Conservation (phyloP, 495 filamentous ascomycete species). For the Neurospora sp. region DNA sequence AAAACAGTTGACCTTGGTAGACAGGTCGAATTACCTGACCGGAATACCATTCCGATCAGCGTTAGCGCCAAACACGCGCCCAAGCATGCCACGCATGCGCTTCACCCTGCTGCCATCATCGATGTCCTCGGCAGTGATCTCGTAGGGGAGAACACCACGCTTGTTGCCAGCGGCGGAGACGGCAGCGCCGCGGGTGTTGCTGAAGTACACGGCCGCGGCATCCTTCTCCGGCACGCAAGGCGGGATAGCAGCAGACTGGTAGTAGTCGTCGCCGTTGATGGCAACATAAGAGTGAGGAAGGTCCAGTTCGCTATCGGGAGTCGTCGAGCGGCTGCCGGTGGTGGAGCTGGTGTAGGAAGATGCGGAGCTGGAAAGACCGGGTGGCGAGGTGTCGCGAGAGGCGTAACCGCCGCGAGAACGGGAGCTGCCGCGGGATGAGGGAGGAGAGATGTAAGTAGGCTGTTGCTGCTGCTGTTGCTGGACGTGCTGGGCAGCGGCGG, state of each 20-base stretch:
- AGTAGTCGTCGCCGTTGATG: slow-evolving; percentile 20
- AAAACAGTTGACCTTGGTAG: background rate
- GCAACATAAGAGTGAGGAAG: slow-evolving; percentile 22
- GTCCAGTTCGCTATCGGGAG: slow-evolving; percentile 27
- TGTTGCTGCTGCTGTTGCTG: background rate
- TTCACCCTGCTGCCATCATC: slow-evolving; percentile 30
- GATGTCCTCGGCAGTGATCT: slow-evolving; percentile 35
- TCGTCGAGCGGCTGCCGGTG: slow-evolving; percentile 34
- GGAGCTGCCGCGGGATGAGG: slow-evolving; percentile 28
- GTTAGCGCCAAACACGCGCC: slow-evolving; percentile 27
- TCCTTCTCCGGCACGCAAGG: slow-evolving; percentile 19
- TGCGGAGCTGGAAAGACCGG: slow-evolving; percentile 29
- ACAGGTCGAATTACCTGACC: background rate
- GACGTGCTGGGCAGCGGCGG: slow-evolving; percentile 2
- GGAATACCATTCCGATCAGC: slow-evolving; percentile 1
- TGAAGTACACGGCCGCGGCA: slow-evolving; percentile 6
- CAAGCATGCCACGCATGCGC: slow-evolving; percentile 30
- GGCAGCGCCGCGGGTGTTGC: slow-evolving; percentile 2
- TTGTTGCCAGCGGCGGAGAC: slow-evolving; percentile 1
- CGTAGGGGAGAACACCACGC: slow-evolving; percentile 31
- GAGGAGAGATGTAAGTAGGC: slow-evolving; percentile 24
- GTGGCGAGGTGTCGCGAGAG: slow-evolving; percentile 26
- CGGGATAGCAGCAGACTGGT: slow-evolving; percentile 24
- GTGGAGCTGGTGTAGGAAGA: slow-evolving; percentile 32
- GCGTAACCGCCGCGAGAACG: slow-evolving; percentile 19